Base-by-base conservation (phyloP, 1,284 basidiomycete genomes). In the Testicularia cyperi region DNA sequence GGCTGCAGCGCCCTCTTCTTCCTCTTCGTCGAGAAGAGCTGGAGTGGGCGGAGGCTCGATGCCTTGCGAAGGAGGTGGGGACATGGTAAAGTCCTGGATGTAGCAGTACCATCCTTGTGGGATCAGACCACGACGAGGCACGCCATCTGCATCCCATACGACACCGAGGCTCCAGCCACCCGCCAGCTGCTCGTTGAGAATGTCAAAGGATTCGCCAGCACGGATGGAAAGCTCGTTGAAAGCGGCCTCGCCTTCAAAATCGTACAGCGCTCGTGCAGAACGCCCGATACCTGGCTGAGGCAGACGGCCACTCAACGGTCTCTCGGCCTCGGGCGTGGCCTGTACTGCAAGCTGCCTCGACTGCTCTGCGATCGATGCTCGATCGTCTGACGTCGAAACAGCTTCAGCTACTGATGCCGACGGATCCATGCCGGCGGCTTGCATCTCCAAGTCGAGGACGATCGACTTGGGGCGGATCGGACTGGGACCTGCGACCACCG, bases 101-200 rank as follows among this genome's bases (percentile, higher is more conserved):
- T 44, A 44, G 35, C 64, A 67, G 29, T 70, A 71, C 60, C 64
- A 71, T 0, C 68, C 68, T 28, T 48, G 44, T 2, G 68, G 68
- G 25, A 71, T 58, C 12, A 71, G 51, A 8, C 68, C 68, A 6
- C 60, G 35, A 6, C 38, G 48, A 1, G 60, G 60, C n/a, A 49
- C 26, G n/a, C 41, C 57, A 3, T 55, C 23, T 6, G 51, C 46
- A 14, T 44, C 57, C 44, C 55, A 48, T 1, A 66, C 52, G 10
- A 65, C 18, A 8, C 56, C 68, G 1, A 71, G 44, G 51, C 67
- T 68, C 68, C 68, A 71, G 5, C 68, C 68, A 6, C 57, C 67
- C 6, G 55, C 54, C 1, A 71, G 45, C 22, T 67, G 38, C 36
- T 66, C 63, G 22, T 65, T 66, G 39, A 71, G 37, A 26, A 71